phyloP scores from a whole-genome alignment of 768 basidiomycete species.

The Mycena maculata region DNA sequence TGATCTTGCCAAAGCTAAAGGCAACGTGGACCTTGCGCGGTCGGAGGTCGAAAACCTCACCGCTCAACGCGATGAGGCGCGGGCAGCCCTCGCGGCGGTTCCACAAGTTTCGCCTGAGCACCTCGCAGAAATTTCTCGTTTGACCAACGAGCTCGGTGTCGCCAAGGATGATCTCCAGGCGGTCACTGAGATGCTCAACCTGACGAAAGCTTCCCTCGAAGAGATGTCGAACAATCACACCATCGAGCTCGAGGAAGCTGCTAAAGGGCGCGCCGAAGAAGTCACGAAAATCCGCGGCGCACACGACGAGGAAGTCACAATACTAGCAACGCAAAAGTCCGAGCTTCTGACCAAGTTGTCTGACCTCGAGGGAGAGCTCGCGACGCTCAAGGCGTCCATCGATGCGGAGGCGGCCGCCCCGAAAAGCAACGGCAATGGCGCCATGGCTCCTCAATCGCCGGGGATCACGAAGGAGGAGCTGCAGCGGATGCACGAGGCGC shows the following conservation, averaged over 20 bases:
- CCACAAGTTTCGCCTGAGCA: conserved; percentile 59
- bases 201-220: conserved; percentile 76
- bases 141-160: conserved; percentile 68
- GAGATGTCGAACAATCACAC: conserved; percentile 78
- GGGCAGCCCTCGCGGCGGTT: conserved; percentile 54
- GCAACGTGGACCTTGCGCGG: conserved; percentile 61
- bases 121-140: conserved; percentile 63
- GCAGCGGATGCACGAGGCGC: conserved; percentile 83
- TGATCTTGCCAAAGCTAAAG: conserved; percentile 82
- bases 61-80: conserved; percentile 74
- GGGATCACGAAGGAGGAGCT: conserved; percentile 82
- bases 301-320: conserved; percentile 71
- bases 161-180: conserved; percentile 78
- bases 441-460: conserved; percentile 51
- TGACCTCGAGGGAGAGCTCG: conserved; percentile 83
- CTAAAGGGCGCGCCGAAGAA: conserved; percentile 76
- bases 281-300: conserved; percentile 67
- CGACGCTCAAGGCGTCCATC: conserved; percentile 68
- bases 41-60: conserved; percentile 68
- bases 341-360: conserved; percentile 72
- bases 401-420: conserved; percentile 61
- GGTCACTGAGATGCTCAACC: conserved; percentile 71
- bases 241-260: conserved; percentile 81
- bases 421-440: conserved; percentile 65
- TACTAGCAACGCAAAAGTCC: conserved; percentile 69